Base-by-base conservation (phyloP, 257 asterid genomes). In the Penstemon davidsonii region DNA sequence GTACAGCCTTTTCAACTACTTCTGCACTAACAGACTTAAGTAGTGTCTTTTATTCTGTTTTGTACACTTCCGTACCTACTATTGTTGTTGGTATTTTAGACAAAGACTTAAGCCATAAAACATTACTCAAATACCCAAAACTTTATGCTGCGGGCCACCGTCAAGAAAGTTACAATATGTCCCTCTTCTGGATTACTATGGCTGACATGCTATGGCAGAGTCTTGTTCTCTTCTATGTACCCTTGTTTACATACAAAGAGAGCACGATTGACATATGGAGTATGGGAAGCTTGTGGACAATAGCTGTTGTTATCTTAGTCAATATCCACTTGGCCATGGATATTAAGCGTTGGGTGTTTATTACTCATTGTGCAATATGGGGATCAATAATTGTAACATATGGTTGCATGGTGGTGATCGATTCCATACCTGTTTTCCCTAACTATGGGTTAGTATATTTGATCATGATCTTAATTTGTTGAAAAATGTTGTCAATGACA, bases 11-110 rank as follows among this genome's bases (percentile, higher is more conserved):
- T 79, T 94, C 99, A 43, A 85, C 99, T 52, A 94, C 96, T 50
- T 88, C 96, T 63, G 97, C 99, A 6, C 72, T 94, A 72, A 94
- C 99, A 65, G 99, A 91, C 67, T 91, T 96, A 97, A 94, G 99
- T 69, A 88, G 96, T 68, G 99, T 94, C 46, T 86, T 94, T 47
- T 94, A 94, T 70, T 88, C 97, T 43, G 91, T 94, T 64, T 74
- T 94, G 73, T 94, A 94, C 75, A 94, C 99, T 68, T 94, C 99
- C 10, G 71, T 94, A 52, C 99, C 99, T 66, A 94, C 99, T 33
- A 80, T 94, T 36, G 89, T 94, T 71, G 96, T 91, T 44, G 99
- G 99, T 71, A 84, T 94, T 76, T 85, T 94, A 55, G 99, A 94
- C 80, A 94, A 94, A 85, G 92, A 91, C 82, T 80, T 94, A 25